Evolutionary conservation across 1,284 basidiomycete species (phyloP).

Genomic region (Cryptococcus sp.): DNA sequence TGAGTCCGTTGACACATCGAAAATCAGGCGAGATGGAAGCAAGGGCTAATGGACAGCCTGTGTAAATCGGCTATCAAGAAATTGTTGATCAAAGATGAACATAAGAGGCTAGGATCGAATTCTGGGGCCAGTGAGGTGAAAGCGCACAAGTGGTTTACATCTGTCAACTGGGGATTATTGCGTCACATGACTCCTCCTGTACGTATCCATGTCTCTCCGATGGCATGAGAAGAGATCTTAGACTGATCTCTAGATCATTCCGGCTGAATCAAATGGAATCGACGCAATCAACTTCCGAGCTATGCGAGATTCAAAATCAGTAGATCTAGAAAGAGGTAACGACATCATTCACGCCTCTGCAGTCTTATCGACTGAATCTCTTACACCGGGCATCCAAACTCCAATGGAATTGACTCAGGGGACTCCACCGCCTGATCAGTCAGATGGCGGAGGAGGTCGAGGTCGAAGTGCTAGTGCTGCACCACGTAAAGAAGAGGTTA

Average conservation of each 20-base stretch:
- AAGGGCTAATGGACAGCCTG: constrained; percentile 52
- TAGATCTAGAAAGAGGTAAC: constrained; percentile 61
- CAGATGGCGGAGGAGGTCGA: no score
- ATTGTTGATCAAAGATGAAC: constrained; percentile 89
- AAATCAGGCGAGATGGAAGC: neutral
- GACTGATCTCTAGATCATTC: constrained; percentile 63
- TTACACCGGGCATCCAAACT: constrained; percentile 52
- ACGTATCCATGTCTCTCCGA: constrained; percentile 12
- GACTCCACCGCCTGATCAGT: neutral
- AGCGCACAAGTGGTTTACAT: constrained; percentile 96
- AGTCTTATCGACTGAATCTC: constrained; percentile 43
- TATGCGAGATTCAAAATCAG: constrained; percentile 80
- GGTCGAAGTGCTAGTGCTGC: neutral
- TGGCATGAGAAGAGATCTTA: constrained; percentile 9
- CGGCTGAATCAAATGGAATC: constrained; percentile 71
- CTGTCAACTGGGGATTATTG: constrained; percentile 93
- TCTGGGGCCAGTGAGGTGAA: constrained; percentile 98
- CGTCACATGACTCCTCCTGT: constrained; percentile 91
- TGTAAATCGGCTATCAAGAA: constrained; percentile 85
- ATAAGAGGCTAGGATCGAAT: constrained; percentile 78
- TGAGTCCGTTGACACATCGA: constrained; percentile 50
- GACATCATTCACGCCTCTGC: constrained; percentile 44
- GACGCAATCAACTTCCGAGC: constrained; percentile 89
- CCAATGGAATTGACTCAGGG: constrained; percentile 41
- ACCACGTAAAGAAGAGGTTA: constrained; percentile 47